phyloP scores from a whole-genome alignment of 2,329 filamentous ascomycete species.

The Fusarium compactum region DNA sequence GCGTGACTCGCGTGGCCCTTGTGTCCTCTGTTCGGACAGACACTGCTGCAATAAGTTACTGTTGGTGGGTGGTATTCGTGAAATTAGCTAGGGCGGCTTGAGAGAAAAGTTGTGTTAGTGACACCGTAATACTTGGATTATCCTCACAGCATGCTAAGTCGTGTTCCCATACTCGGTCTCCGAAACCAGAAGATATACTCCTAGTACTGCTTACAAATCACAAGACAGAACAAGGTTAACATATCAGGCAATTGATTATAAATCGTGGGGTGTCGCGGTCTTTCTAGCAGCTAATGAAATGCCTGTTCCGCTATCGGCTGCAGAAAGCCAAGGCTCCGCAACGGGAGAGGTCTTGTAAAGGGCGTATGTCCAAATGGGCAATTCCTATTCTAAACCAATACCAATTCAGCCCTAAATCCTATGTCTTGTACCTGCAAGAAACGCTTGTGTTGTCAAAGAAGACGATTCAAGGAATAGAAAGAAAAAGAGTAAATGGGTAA shows the following conservation, averaged over 20 bases:
- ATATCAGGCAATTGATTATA: not conserved
- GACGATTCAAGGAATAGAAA: too few species aligned
- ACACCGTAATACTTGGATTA: not conserved
- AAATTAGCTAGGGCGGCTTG: too few species aligned
- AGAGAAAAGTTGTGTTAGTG: too few species aligned
- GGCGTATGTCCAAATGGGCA: not conserved
- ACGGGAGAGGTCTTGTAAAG: not conserved
- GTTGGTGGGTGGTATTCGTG: too few species aligned
- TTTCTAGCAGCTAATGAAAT: not conserved
- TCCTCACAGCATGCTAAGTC: not conserved
- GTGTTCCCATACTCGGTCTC: too few species aligned
- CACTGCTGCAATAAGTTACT: not conserved
- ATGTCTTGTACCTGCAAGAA: too few species aligned
- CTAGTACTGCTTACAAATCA: not conserved
- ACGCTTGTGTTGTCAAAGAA: too few species aligned
- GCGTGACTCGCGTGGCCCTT: not conserved
- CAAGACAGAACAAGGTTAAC: rapidly evolving
- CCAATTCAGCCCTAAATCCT: too few species aligned
- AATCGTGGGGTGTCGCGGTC: not conserved
- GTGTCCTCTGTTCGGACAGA: too few species aligned
- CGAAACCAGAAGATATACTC: too few species aligned
- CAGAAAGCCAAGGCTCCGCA: not conserved
- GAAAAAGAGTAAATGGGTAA: too few species aligned
- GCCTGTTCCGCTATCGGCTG: not conserved
- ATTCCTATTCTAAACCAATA: too few species aligned